These are phyloP conservation scores for Yarrowia galli DNA, from an alignment of 1,139 yeast genomes.

Conservation along the genomic window DNA sequence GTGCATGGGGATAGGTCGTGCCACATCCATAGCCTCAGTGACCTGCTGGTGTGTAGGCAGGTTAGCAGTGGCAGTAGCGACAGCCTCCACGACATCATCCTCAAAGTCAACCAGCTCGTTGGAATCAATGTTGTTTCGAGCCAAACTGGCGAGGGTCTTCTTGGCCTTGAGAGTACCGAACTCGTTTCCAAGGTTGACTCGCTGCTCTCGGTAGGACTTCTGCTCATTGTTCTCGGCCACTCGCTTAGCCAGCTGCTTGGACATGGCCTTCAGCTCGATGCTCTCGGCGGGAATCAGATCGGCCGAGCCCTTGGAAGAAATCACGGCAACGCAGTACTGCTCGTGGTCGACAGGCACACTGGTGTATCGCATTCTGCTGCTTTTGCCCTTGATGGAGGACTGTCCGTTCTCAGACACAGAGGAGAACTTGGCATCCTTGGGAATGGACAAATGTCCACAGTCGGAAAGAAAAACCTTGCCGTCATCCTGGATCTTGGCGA, in stretches of 20 bases:
- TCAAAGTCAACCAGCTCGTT: slow-evolving; percentile 77
- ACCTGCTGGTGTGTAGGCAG: slow-evolving; percentile 74
- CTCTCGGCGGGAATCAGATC: slow-evolving; percentile 29
- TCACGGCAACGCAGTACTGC: slow-evolving; percentile 35
- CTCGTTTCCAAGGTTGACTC: slow-evolving; percentile 89
- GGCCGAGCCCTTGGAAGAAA: slow-evolving; percentile 14
- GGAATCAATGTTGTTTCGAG: slow-evolving; percentile 85
- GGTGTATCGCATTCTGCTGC: slow-evolving; percentile 34
- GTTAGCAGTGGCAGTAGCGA: slow-evolving; percentile 70
- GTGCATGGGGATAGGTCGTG: slow-evolving; percentile 85
- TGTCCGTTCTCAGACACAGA: not conserved
- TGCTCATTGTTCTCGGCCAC: not conserved
- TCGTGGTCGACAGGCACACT: slow-evolving; percentile 25
- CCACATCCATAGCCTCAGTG: slow-evolving; percentile 61
- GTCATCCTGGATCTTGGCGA: slow-evolving; percentile 19
- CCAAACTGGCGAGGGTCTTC: slow-evolving; percentile 82
- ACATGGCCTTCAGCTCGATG: slow-evolving; percentile 33
- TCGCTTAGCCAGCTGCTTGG: slow-evolving; percentile 28
- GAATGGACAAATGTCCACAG: slow-evolving; percentile 18
- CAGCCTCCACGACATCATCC: slow-evolving; percentile 81
- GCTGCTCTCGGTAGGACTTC: slow-evolving; percentile 52
- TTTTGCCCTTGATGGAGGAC: slow-evolving; percentile 32
- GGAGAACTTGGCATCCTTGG: slow-evolving; percentile 27
- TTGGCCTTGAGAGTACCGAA: slow-evolving; percentile 98
- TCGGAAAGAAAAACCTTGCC: slow-evolving; percentile 29